Conservation (phyloP, 306 rosid species). For the Rosa multiflora region DNA sequence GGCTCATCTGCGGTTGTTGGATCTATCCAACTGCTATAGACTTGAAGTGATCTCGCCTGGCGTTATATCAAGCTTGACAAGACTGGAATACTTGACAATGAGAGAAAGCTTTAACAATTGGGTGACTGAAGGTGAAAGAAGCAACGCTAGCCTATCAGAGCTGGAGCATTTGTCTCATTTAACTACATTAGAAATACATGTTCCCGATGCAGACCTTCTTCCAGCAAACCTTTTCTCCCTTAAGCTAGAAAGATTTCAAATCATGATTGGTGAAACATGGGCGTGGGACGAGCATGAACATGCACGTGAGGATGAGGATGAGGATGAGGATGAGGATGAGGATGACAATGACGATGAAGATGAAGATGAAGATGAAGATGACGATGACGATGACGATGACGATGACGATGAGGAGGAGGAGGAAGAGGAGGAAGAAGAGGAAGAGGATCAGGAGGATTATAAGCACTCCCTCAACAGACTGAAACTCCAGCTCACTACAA, state of each 20-base stretch:
- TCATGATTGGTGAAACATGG: background rate
- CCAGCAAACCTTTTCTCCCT: too few relatives aligned
- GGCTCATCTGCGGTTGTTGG: constrained; percentile 5
- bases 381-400: too few relatives aligned
- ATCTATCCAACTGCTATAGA: background rate
- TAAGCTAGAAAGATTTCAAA: background rate
- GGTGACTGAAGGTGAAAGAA: constrained; percentile 7
- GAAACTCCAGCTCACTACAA: too few relatives aligned
- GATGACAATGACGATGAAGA: too few relatives aligned
- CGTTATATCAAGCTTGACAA: constrained; percentile 9
- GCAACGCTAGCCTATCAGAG: constrained; percentile 17
- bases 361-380: too few relatives aligned
- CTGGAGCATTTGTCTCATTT: background rate
- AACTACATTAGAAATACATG: background rate
- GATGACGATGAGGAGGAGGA: too few relatives aligned
- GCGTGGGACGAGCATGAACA: too few relatives aligned
- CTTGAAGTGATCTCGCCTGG: background rate
- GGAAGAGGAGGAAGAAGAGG: too few relatives aligned
- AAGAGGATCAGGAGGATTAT: too few relatives aligned
- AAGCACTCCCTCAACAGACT: too few relatives aligned
- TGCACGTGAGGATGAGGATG: too few relatives aligned
- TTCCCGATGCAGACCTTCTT: background rate
- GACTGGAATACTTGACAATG: constrained; percentile 19
- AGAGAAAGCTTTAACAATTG: background rate
- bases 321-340: background rate